Evolutionary conservation across 306 rosid species (phyloP), one percentile per base, ranked within the genome.

Genomic region (Quercus rubra): DNA sequence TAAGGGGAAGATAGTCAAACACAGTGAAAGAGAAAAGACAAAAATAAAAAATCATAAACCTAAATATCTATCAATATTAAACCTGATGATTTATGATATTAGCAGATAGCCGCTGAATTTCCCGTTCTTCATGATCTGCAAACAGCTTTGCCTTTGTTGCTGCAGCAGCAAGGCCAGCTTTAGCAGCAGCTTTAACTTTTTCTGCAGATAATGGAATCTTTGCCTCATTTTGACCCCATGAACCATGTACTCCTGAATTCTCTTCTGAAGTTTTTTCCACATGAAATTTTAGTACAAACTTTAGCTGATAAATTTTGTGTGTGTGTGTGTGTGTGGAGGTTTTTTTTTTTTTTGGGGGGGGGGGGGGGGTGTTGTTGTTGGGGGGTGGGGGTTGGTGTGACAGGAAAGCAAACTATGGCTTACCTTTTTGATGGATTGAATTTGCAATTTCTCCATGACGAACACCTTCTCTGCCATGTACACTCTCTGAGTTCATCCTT

Each of bases 61-160:
- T 49, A 66, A 7, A 13, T 6, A 73, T 62, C 20, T 55, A 78
- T 21, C 43, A 79, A 62, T 15, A 25, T 75, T 54, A 77, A 90
- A 96, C 99, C 98, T 96, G 97, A 84, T 96, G 99, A 38, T 89
- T 96, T 75, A 96, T 81, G 10, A 96, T 93, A 84, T 91, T 96
- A 71, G 98, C 99, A 76, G 97, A 96, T 71, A 93, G 83, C 81
- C 99, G 92, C 90, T 96, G 99, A 79, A 96, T 96, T 89, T 96
- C 99, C n/a, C 99, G 88, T 84, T 96, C 99, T 90, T 96, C 99
- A 41, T 96, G 98, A 81, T 96, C 99, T 0, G 98, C 98, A 86
- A 96, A 96, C 75, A 91, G 84, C 85, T 96, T 96, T 31, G 99
- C 96, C 86, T 96, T 96, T 79, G 90, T 90, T 73, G 98, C 99